Conservation (phyloP, 2,329 filamentous ascomycete genomes). For the Colletotrichum aenigma region DNA sequence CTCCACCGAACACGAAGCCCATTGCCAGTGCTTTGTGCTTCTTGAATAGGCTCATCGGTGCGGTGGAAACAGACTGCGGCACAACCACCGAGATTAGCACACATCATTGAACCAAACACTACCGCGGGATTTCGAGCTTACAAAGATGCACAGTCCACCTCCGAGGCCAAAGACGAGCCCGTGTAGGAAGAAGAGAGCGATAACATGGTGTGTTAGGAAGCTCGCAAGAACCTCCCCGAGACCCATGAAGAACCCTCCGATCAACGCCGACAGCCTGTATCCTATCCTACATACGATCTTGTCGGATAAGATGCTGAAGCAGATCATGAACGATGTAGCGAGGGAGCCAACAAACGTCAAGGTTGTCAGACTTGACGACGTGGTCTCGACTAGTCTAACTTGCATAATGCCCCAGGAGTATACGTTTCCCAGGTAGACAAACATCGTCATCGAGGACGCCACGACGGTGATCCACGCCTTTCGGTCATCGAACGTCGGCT, state of each 20-base stretch:
- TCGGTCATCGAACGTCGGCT: background rate
- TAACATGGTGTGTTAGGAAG: constrained; percentile 24
- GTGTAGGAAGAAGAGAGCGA: constrained; percentile 28
- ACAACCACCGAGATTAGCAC: background rate
- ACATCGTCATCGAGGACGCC: constrained; percentile 26
- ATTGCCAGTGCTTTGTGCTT: constrained; percentile 30
- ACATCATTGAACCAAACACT: background rate
- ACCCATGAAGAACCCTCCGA: constrained; percentile 26
- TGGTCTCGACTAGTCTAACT: constrained; percentile 25
- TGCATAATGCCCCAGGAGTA: constrained; percentile 32
- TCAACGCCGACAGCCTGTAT: constrained; percentile 25
- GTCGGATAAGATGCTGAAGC: constrained; percentile 27
- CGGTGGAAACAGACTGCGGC: constrained; percentile 27
- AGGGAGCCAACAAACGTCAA: constrained; percentile 31
- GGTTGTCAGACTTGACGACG: constrained; percentile 24
- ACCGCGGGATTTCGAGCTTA: background rate
- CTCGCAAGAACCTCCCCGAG: constrained; percentile 30
- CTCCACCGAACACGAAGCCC: constrained; percentile 30
- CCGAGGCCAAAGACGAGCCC: constrained; percentile 29
- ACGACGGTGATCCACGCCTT: constrained; percentile 28
- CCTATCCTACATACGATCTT: constrained; percentile 25
- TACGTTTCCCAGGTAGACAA: constrained; percentile 31
- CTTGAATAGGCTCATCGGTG: constrained; percentile 27
- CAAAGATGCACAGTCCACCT: constrained; percentile 27
- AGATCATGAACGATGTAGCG: constrained; percentile 31